Conservation (phyloP, 176 grass and related monocot species). For the Triticum urartu region DNA sequence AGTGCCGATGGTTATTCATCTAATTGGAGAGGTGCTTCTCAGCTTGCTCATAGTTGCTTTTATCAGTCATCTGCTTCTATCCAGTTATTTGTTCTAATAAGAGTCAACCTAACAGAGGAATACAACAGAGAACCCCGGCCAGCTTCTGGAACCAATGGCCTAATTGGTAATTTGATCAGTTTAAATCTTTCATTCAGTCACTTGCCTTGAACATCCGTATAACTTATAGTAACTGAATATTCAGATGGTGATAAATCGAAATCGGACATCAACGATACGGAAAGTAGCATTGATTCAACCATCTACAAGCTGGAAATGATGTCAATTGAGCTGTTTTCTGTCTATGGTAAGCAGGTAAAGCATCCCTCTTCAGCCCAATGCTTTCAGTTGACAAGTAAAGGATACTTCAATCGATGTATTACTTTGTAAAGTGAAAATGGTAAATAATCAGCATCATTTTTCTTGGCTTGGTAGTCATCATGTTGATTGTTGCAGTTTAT, state of each 20-base stretch:
- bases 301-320: constrained; percentile 92
- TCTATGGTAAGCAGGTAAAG: constrained; percentile 80
- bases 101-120: constrained; percentile 47
- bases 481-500: constrained; percentile 46
- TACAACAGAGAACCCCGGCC: constrained; percentile 42
- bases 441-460: constrained; percentile 2
- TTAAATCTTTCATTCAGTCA: constrained; percentile 15
- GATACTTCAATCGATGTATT: background rate
- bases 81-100: constrained; percentile 3
- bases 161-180: constrained; percentile 47
- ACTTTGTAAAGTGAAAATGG: background rate
- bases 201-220: background rate
- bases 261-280: constrained; percentile 42
- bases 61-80: background rate
- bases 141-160: constrained; percentile 45
- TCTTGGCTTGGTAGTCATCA: constrained; percentile 20
- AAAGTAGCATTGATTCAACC: constrained; percentile 54
- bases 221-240: constrained; percentile 32
- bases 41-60: constrained; percentile 12
- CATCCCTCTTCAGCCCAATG: background rate
- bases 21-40: constrained; percentile 63
- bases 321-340: constrained; percentile 74
- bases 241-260: constrained; percentile 63
- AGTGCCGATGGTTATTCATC: constrained; percentile 45
- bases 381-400: background rate